Conservation (phyloP, 305 asterid species). For the Salvia sclarea region DNA sequence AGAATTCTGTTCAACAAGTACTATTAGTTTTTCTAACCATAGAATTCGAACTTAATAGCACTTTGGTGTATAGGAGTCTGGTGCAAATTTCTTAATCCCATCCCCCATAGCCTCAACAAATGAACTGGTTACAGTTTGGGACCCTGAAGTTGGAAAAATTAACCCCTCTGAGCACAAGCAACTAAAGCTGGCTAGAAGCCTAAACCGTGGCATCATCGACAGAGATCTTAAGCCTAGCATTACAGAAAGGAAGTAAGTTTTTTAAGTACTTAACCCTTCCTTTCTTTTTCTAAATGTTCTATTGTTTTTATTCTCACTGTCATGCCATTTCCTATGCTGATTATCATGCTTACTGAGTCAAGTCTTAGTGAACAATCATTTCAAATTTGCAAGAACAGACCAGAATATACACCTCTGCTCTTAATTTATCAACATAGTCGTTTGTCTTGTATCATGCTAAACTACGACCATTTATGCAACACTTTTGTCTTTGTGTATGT, state of each 20-base stretch:
- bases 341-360: background rate
- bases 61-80: slow-evolving; percentile 69
- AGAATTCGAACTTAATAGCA: slow-evolving; percentile 20
- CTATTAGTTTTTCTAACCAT: slow-evolving; percentile 16
- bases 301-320: slow-evolving; percentile 4
- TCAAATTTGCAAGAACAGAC: background rate
- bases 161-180: slow-evolving; percentile 99
- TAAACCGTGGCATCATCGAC: slow-evolving; percentile 95
- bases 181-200: slow-evolving; percentile 93
- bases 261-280: slow-evolving; percentile 9
- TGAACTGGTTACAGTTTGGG: slow-evolving; percentile 92
- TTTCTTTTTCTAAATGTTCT: slow-evolving; percentile 18
- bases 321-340: slow-evolving; percentile 15
- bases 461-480: background rate
- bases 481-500: background rate
- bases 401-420: background rate
- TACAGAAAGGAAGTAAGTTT: slow-evolving; percentile 83
- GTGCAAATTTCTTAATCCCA: slow-evolving; percentile 90
- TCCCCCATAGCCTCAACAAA: slow-evolving; percentile 93
- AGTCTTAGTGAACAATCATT: slow-evolving; percentile 1
- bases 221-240: slow-evolving; percentile 93
- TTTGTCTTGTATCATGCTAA: background rate
- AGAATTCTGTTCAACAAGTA: background rate
- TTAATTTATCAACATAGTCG: slow-evolving; percentile 4
- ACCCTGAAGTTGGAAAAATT: slow-evolving; percentile 91